Evolutionary conservation across 2,329 filamentous ascomycete genomes (phyloP).

Genomic region (Fusarium robinianum): DNA sequence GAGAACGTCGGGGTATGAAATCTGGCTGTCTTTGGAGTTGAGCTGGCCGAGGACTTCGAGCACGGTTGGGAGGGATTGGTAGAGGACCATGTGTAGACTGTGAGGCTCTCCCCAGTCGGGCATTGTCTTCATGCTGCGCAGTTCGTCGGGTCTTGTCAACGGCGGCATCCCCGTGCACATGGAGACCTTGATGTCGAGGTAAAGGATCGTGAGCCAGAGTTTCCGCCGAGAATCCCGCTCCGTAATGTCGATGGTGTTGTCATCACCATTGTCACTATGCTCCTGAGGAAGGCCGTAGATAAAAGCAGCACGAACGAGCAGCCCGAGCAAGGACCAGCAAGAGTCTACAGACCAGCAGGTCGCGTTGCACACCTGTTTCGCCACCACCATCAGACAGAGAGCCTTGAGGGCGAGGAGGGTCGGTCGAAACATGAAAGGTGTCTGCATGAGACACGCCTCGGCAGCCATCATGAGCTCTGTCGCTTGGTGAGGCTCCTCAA

Average conservation of each 20-base stretch:
- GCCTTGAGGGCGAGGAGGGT: slow-evolving; percentile 40
- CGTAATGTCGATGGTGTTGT: slow-evolving; percentile 28
- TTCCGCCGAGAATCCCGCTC: slow-evolving; percentile 39
- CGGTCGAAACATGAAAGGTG: slow-evolving; percentile 45
- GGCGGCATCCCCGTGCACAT: slow-evolving; percentile 45
- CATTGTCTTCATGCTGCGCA: slow-evolving; percentile 34
- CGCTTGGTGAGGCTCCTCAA: slow-evolving; percentile 40
- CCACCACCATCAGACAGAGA: slow-evolving; percentile 42
- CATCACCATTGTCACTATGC: slow-evolving; percentile 29
- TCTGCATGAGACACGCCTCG: slow-evolving; percentile 45
- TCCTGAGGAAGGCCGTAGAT: slow-evolving; percentile 44
- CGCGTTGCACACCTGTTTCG: slow-evolving; percentile 45
- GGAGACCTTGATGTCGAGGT: slow-evolving; percentile 44
- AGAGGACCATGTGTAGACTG: slow-evolving; percentile 41
- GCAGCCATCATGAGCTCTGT: slow-evolving; percentile 45
- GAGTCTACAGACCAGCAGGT: slow-evolving; percentile 46
- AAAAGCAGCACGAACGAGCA: slow-evolving; percentile 42
- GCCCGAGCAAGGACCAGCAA: slow-evolving; percentile 42
- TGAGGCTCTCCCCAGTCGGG: slow-evolving; percentile 36
- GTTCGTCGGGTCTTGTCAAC: slow-evolving; percentile 40
- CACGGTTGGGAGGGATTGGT: slow-evolving; percentile 40
- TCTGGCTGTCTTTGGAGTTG: slow-evolving; percentile 40
- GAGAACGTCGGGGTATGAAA: slow-evolving; percentile 42
- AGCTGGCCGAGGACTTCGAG: slow-evolving; percentile 39
- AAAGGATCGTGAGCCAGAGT: slow-evolving; percentile 44